Conservation (phyloP, 768 basidiomycete species). For the Scleroderma citrinum region DNA sequence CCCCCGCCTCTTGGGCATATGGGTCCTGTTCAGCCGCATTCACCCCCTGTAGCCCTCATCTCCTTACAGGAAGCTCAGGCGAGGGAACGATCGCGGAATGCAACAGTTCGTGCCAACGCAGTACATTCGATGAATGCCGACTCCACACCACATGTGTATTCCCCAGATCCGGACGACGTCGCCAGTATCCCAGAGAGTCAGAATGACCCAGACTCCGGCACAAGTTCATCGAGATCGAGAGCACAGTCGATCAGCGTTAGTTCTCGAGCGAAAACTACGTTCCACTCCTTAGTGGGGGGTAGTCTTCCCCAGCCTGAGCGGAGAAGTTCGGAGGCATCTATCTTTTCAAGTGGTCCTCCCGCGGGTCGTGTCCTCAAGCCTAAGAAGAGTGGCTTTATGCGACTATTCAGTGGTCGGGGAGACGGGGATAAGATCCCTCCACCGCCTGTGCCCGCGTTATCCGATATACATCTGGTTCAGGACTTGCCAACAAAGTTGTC, state of each 20-base stretch:
- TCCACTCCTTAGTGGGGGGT: constrained; percentile 35
- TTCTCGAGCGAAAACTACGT: constrained; percentile 37
- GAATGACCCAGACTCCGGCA: constrained; percentile 18
- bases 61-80: constrained; percentile 76
- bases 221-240: constrained; percentile 30
- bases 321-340: constrained; percentile 35
- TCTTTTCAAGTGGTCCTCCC: constrained; percentile 9
- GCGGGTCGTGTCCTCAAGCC: constrained; percentile 53
- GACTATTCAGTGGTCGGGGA: constrained; percentile 56
- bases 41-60: constrained; percentile 60
- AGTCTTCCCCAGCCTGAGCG: constrained; percentile 32
- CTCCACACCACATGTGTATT: constrained; percentile 23
- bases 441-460: constrained; percentile 53
- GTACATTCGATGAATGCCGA: constrained; percentile 21
- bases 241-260: constrained; percentile 61
- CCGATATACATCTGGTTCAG: constrained; percentile 32
- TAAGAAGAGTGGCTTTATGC: constrained; percentile 80
- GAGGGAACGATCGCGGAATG: constrained; percentile 51
- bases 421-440: constrained; percentile 36
- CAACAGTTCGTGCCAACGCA: constrained; percentile 31
- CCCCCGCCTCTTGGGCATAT: constrained; percentile 27
- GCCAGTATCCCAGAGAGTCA: constrained; percentile 12
- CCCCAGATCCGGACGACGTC: constrained; percentile 31
- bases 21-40: constrained; percentile 35
- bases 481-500: constrained; percentile 14